phyloP scores from a whole-genome alignment of 345 rosid genomes.

The Melaleuca quinquenervia region DNA sequence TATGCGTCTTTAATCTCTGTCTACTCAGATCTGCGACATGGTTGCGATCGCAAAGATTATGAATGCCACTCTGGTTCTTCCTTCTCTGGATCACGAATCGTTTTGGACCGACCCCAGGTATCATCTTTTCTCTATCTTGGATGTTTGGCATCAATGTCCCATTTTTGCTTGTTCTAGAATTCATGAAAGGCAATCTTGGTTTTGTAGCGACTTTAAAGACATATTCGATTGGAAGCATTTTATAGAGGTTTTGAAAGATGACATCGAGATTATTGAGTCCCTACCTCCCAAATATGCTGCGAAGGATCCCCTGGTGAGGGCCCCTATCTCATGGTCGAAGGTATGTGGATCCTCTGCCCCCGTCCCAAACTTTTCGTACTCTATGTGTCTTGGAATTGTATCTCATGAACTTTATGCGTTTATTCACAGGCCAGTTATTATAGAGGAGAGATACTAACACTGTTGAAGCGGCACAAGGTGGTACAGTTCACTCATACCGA shows the following conservation, averaged over 20 bases:
- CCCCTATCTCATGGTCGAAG: slow-evolving; percentile 99
- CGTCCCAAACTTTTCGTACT: neutral
- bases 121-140: neutral
- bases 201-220: slow-evolving; percentile 82
- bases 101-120: slow-evolving; percentile 99
- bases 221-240: slow-evolving; percentile 96
- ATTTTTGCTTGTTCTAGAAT: neutral
- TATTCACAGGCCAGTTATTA: slow-evolving; percentile 83
- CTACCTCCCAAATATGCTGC: slow-evolving; percentile 41
- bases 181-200: neutral
- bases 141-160: neutral
- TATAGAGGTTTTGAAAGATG: slow-evolving; percentile 58
- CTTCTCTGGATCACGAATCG: slow-evolving; percentile 88
- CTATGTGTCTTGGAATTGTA: neutral
- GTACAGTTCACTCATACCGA: slow-evolving; percentile 82
- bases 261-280: slow-evolving; percentile 73
- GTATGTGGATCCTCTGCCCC: slow-evolving; percentile 12
- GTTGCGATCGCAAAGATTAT: slow-evolving; percentile 91
- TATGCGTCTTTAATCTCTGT: neutral
- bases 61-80: slow-evolving; percentile 97
- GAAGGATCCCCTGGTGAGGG: slow-evolving; percentile 58
- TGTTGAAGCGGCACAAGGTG: slow-evolving; percentile 74
- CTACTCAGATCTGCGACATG: slow-evolving; percentile 90
- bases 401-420: slow-evolving; percentile 1
- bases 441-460: slow-evolving; percentile 55